phyloP scores from a whole-genome alignment of 1,284 basidiomycete genomes.

The Ustilago sp. region DNA sequence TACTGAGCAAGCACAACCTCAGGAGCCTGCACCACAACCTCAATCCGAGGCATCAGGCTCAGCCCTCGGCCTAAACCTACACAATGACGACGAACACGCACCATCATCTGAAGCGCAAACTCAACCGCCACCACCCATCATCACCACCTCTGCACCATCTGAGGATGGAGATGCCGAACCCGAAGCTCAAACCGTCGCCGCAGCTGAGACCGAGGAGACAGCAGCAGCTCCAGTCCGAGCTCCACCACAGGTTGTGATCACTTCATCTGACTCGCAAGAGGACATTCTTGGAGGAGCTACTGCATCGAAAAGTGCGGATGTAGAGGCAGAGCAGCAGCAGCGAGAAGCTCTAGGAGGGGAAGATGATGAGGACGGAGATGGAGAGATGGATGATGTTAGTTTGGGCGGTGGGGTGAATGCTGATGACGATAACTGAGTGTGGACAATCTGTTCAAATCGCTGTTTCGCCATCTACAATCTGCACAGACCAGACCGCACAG shows the following conservation, averaged over 20 bases:
- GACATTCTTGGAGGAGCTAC: background rate
- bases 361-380: constrained; percentile 32
- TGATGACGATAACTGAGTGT: constrained; percentile 11
- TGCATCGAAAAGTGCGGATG: background rate
- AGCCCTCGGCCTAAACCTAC: constrained; percentile 25
- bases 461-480: background rate
- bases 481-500: too few relatives aligned
- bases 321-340: background rate
- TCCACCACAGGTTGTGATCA: constrained; percentile 42
- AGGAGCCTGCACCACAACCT: background rate
- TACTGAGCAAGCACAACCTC: background rate
- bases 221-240: constrained; percentile 3
- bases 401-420: constrained; percentile 24
- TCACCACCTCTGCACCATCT: constrained; percentile 41
- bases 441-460: background rate
- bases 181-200: background rate
- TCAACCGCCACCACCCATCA: constrained; percentile 24
- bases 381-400: constrained; percentile 51
- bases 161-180: constrained; percentile 26
- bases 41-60: constrained; percentile 23
- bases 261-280: constrained; percentile 26
- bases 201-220: background rate
- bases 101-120: background rate
- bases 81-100: constrained; percentile 2
- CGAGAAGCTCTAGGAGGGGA: background rate